These are phyloP conservation scores for Globisporangium perplexum DNA, from an alignment of 352 stramenopile species.

Conservation along the genomic window DNA sequence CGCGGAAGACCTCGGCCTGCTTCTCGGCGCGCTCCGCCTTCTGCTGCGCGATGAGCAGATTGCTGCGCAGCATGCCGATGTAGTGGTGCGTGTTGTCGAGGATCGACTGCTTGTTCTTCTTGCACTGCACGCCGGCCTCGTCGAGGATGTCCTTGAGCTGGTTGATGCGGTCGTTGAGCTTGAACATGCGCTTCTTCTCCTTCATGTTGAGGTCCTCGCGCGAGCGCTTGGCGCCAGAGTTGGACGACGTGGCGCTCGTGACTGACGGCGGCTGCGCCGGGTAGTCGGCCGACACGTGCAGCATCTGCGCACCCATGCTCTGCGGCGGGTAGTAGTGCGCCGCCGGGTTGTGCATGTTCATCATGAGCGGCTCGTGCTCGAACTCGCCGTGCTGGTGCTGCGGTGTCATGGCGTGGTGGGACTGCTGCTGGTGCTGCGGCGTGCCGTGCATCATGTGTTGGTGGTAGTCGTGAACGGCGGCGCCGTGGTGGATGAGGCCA, in stretches of 20 bases:
- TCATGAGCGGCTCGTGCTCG: conserved; percentile 55
- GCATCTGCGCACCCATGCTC: conserved; percentile 27
- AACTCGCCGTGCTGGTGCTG: conserved; percentile 38
- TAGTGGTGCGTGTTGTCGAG: conserved; percentile 68
- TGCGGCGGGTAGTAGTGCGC: conserved; percentile 43
- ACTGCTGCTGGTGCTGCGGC: conserved; percentile 49
- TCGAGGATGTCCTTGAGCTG: conserved; percentile 63
- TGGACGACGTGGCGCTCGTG: conserved; percentile 25
- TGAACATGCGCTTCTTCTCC: conserved; percentile 89
- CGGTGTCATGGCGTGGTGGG: conserved; percentile 37
- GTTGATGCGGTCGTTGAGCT: conserved; percentile 84
- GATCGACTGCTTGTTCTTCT: conserved; percentile 80
- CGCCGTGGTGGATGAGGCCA: conserved; percentile 31
- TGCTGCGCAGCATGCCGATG: conserved; percentile 59
- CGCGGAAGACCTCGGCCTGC: conserved; percentile 43
- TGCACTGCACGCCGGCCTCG: conserved; percentile 61
- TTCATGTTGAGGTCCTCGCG: conserved; percentile 80
- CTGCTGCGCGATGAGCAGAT: conserved; percentile 52
- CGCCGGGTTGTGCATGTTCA: conserved; percentile 27
- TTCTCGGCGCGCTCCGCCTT: conserved; percentile 52
- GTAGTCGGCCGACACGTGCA: conserved; percentile 55
- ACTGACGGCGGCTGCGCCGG: conserved; percentile 33
- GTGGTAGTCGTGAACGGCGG: conserved; percentile 31
- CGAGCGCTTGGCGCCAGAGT: conserved; percentile 44
- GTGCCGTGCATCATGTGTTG: conserved; percentile 27